phyloP scores from a whole-genome alignment of 2,329 filamentous ascomycete species.

The Aspergillus cejpii region DNA sequence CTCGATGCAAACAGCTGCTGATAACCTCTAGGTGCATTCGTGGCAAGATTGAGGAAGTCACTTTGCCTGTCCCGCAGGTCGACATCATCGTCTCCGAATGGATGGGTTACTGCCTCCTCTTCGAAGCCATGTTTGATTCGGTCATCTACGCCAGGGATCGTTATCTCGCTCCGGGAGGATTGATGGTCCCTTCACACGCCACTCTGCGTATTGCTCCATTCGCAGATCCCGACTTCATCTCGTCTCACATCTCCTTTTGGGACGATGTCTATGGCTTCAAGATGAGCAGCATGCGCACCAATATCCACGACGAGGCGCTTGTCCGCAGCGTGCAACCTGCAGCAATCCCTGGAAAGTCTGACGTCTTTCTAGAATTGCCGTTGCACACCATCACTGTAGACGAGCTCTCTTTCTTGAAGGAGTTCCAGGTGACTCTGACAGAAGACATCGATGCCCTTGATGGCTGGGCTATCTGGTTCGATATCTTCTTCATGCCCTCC shows the following conservation, averaged over 20 bases:
- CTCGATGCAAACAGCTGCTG: neutral
- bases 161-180: slow-evolving; percentile 70
- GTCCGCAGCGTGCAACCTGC: slow-evolving; percentile 61
- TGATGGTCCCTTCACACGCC: slow-evolving; percentile 81
- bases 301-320: slow-evolving; percentile 74
- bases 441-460: slow-evolving; percentile 65
- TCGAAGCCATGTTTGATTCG: slow-evolving; percentile 92
- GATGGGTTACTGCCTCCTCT: slow-evolving; percentile 94
- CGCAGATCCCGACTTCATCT: slow-evolving; percentile 67
- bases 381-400: slow-evolving; percentile 64
- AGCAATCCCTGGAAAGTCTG: slow-evolving; percentile 48
- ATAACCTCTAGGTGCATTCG: slow-evolving; percentile 53
- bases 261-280: slow-evolving; percentile 89
- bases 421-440: slow-evolving; percentile 58
- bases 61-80: slow-evolving; percentile 68
- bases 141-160: slow-evolving; percentile 82
- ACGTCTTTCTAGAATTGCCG: slow-evolving; percentile 67
- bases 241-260: slow-evolving; percentile 79
- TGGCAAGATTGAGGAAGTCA: slow-evolving; percentile 83
- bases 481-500: slow-evolving; percentile 76
- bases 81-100: slow-evolving; percentile 96
- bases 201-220: slow-evolving; percentile 77
- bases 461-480: slow-evolving; percentile 88
- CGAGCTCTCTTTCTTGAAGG: slow-evolving; percentile 68
- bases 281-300: slow-evolving; percentile 82